A percentile compares a stretch with the other conserved stretches of the same genome.
Evolutionary conservation across 129 eudicot species (phyloP).

Genomic region (Centaurea solstitialis): DNA sequence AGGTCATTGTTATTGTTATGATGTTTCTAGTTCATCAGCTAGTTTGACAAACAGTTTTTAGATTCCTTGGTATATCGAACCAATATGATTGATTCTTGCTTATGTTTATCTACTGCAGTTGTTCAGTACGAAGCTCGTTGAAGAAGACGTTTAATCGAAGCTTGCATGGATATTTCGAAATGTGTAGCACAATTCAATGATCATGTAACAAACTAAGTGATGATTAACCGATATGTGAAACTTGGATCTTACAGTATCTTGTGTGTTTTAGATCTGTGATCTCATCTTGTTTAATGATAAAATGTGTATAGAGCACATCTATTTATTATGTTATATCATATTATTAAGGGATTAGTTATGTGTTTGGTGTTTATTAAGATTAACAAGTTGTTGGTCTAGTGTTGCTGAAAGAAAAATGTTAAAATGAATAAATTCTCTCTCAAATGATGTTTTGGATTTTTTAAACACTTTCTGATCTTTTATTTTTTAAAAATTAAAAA

Average conservation of each 20-base stretch:
- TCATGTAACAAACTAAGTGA: slow-evolving; percentile 1
- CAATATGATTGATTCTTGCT: not conserved
- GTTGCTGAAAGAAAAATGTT: no score
- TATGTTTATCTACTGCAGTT: slow-evolving; percentile 50
- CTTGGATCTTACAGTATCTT: slow-evolving; percentile 14
- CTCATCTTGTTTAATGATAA: not conserved
- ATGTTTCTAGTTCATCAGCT: not conserved
- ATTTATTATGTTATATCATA: not conserved
- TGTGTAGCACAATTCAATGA: slow-evolving; percentile 11
- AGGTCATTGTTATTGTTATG: not conserved
- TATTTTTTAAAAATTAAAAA: no score
- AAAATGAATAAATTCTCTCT: no score
- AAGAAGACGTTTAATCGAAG: slow-evolving; percentile 25
- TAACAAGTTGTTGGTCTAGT: no score
- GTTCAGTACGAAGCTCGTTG: slow-evolving; percentile 92
- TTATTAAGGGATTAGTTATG: not conserved
- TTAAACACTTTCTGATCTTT: no score
- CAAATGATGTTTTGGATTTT: no score
- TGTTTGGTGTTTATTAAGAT: not conserved
- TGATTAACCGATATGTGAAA: slow-evolving; percentile 3
- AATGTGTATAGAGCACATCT: not conserved
- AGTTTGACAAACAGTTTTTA: not conserved
- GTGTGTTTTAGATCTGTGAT: not conserved
- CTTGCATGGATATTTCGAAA: not conserved
- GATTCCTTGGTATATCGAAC: not conserved